Evolutionary conservation across 176 grass and related monocot species (phyloP).

Genomic region (Oryza nivara): DNA sequence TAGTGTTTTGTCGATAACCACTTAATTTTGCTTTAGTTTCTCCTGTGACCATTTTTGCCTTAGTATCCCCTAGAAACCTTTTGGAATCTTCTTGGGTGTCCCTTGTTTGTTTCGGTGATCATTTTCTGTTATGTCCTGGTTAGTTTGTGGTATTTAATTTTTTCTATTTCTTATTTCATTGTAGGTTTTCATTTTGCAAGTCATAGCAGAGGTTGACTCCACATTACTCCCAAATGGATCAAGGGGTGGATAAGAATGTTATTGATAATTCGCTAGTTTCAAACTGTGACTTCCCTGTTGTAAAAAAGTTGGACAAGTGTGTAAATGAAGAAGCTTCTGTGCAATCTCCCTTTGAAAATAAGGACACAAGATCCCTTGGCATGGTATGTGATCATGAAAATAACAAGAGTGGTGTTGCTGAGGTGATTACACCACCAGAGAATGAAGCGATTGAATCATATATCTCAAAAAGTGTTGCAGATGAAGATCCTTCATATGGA

Average conservation of each 20-base stretch:
- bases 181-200: constrained; percentile 38
- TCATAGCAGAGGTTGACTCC: not conserved
- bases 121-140: not conserved
- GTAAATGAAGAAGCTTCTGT: not conserved
- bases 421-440: constrained; percentile 11
- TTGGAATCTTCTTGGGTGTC: not conserved
- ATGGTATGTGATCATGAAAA: constrained; percentile 21
- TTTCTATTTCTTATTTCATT: not conserved
- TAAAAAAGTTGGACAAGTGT: constrained; percentile 34
- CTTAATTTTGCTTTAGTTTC: not conserved
- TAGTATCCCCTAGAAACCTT: not conserved
- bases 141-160: constrained; percentile 17
- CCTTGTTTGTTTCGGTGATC: not conserved
- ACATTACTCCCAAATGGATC: not conserved
- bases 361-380: constrained; percentile 10
- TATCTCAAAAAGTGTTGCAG: constrained; percentile 14
- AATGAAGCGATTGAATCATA: constrained; percentile 36
- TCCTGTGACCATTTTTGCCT: too few species aligned
- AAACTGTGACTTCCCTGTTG: constrained; percentile 18
- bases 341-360: constrained; percentile 38
- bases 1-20: not conserved
- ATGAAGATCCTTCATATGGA: constrained; percentile 8
- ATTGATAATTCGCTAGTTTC: constrained; percentile 12
- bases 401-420: constrained; percentile 16
- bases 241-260: not conserved